These are phyloP conservation scores for Yamagishiella unicocca DNA, from an alignment of 139 green algal genomes.

Conservation along the genomic window DNA sequence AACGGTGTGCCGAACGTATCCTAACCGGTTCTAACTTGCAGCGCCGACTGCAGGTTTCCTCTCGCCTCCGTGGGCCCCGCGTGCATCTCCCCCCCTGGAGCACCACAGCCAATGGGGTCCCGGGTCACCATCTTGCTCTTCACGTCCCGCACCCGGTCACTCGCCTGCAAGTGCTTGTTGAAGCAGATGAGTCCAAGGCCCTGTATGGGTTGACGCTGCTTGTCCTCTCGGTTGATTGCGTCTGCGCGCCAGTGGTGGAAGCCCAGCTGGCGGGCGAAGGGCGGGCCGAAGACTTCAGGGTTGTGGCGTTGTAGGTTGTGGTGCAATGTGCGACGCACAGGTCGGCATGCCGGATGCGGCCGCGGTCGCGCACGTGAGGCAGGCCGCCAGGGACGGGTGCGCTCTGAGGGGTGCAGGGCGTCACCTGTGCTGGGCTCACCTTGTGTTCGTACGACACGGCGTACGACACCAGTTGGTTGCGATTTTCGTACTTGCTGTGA, in stretches of 20 bases:
- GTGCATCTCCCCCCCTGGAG: too few species aligned
- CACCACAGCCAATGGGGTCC: too few species aligned
- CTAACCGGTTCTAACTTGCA: too few species aligned
- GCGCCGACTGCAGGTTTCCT: too few species aligned
- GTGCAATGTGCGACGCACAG: not conserved
- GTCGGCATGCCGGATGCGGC: not conserved
- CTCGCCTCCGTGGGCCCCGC: too few species aligned
- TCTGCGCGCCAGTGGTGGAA: conserved; percentile 49
- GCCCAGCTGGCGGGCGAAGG: not conserved
- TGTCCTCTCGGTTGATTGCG: not conserved
- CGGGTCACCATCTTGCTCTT: too few species aligned
- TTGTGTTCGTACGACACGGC: conserved; percentile 36
- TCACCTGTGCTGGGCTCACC: not conserved
- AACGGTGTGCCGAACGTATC: too few species aligned
- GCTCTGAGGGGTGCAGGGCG: not conserved
- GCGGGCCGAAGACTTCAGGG: not conserved
- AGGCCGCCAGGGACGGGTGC: not conserved
- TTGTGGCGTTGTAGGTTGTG: not conserved
- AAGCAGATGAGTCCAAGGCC: conserved; percentile 40
- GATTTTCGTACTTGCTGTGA: conserved; percentile 39
- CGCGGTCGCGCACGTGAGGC: not conserved
- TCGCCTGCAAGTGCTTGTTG: conserved; percentile 43
- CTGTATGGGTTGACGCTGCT: not conserved
- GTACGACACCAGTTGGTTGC: conserved; percentile 46
- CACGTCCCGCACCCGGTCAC: too few species aligned